Evolutionary conservation across 2,329 filamentous ascomycete genomes (phyloP).

Genomic region (Hypoxylon sp.): DNA sequence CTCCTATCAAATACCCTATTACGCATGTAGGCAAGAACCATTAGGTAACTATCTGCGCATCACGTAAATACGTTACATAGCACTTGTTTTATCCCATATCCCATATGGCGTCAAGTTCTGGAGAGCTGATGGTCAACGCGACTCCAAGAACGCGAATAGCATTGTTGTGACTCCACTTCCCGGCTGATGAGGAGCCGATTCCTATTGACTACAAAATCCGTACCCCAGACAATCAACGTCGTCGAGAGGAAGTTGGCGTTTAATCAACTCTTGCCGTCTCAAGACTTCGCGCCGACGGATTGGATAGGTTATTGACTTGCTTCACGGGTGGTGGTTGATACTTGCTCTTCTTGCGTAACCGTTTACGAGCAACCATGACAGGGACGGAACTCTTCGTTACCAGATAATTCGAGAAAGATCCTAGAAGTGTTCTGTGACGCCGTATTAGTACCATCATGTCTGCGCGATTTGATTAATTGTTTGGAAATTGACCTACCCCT

Average conservation of each 20-base stretch:
- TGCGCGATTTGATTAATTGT: background rate
- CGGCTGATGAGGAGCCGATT: background rate
- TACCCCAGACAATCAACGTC: background rate
- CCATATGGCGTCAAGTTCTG: background rate
- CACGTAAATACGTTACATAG: slow-evolving; percentile 12
- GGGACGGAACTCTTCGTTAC: slow-evolving; percentile 97
- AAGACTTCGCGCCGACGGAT: slow-evolving; percentile 75
- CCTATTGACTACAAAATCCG: background rate
- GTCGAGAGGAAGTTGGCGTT: background rate
- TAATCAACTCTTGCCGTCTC: slow-evolving; percentile 83
- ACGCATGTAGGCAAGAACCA: slow-evolving; percentile 4
- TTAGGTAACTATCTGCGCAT: slow-evolving; percentile 9
- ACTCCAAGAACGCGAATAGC: background rate
- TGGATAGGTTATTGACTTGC: slow-evolving; percentile 85
- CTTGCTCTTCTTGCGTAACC: slow-evolving; percentile 87
- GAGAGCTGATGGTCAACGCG: background rate
- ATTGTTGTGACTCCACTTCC: slow-evolving; percentile 14
- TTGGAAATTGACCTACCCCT: slow-evolving; percentile 77
- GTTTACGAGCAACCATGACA: slow-evolving; percentile 97
- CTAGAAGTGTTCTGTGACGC: slow-evolving; percentile 82
- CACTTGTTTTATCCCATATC: slow-evolving; percentile 8
- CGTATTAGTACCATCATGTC: slow-evolving; percentile 11
- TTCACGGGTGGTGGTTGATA: slow-evolving; percentile 79
- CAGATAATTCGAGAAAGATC: slow-evolving; percentile 97
- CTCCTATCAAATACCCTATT: background rate